These are phyloP conservation scores for Fraxinus baroniana DNA, from an alignment of 305 asterid genomes.

Conservation along the genomic window DNA sequence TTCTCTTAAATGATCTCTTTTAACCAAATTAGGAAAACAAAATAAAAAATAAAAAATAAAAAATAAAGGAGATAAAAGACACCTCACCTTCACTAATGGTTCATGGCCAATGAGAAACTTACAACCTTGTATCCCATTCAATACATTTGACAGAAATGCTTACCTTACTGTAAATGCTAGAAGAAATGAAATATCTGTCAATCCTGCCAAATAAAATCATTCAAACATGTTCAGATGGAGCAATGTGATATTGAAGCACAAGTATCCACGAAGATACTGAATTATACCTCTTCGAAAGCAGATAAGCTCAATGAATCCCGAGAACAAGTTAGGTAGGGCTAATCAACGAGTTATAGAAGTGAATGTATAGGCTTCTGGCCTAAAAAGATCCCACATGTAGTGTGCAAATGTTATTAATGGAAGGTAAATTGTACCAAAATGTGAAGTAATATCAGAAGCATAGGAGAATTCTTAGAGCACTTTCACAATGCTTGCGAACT, in stretches of 20 bases:
- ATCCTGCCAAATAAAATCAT: constrained; percentile 18
- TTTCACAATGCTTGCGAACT: not conserved
- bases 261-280: not conserved
- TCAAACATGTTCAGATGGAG: constrained; percentile 1
- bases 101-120: not conserved
- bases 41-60: not conserved
- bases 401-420: not conserved
- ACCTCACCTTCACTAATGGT: not conserved
- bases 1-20: not conserved
- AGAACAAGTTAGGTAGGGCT: not conserved
- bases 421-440: not conserved
- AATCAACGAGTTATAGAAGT: not conserved
- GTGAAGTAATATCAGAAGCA: not conserved
- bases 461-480: not conserved
- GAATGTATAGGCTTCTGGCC: not conserved
- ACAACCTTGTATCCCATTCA: not conserved
- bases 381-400: not conserved
- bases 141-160: not conserved
- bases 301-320: not conserved
- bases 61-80: not conserved
- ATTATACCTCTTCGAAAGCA: not conserved
- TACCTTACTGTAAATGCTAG: constrained; percentile 3
- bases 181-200: constrained; percentile 4
- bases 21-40: not conserved
- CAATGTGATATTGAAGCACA: not conserved